Evolutionary conservation across 805 yeast genomes (phyloP).

Genomic region (Priceomyces carsonii): DNA sequence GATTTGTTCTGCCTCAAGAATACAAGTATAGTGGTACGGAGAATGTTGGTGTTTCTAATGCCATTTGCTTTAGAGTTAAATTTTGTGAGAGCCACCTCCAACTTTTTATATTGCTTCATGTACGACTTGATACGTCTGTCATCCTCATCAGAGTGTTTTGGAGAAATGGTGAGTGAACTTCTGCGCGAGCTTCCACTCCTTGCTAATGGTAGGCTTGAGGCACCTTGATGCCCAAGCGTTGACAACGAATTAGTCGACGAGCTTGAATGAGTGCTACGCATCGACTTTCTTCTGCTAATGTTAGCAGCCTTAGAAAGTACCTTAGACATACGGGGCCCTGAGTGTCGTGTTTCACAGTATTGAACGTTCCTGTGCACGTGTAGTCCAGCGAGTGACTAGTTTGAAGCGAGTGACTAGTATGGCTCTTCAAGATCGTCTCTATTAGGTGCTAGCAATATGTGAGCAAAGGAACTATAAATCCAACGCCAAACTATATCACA

Average conservation of each 20-base stretch:
- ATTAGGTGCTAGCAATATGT: no score
- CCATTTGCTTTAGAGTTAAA: slow-evolving; percentile 42
- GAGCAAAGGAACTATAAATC: no score
- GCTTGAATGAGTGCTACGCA: slow-evolving; percentile 11
- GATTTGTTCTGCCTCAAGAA: slow-evolving; percentile 33
- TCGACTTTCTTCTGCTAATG: slow-evolving; percentile 14
- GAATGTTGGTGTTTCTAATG: slow-evolving; percentile 44
- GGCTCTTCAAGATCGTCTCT: no score
- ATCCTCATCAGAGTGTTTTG: slow-evolving; percentile 7
- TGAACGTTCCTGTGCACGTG: no score
- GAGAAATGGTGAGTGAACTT: slow-evolving; percentile 1
- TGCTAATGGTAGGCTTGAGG: slow-evolving; percentile 8
- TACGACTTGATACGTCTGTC: slow-evolving; percentile 19
- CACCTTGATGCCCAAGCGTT: slow-evolving; percentile 11
- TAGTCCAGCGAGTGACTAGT: no score
- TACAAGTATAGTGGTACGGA: slow-evolving; percentile 49
- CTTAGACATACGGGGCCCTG: slow-evolving; percentile 21
- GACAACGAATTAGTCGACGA: slow-evolving; percentile 8
- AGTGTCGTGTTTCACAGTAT: no score
- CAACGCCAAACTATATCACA: no score
- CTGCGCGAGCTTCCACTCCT: background rate
- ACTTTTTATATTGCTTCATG: slow-evolving; percentile 33
- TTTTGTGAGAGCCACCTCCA: slow-evolving; percentile 46
- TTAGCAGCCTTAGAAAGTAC: slow-evolving; percentile 18
- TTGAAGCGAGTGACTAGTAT: no score